Base-by-base conservation (phyloP, 768 basidiomycete species). In the Lactifluus echinatus region DNA sequence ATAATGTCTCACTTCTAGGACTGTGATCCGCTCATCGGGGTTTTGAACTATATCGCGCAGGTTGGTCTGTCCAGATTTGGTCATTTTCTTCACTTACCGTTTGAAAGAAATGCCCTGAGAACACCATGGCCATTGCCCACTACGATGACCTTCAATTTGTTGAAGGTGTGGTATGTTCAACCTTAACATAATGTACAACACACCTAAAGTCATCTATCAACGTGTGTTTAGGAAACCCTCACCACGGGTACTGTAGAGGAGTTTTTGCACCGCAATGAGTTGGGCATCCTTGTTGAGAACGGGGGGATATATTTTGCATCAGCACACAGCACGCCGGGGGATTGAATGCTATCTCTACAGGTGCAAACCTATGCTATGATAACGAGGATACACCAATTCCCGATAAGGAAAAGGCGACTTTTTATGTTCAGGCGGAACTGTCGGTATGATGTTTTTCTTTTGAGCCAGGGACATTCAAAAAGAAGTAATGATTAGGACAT, bases 1-100 rank as follows among this genome's bases (percentile, higher is more conserved):
- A 36, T 29, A 34, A 54, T 3, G 11, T 15, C 17, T 23, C 28
- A 34, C 23, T 33, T 19, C 3, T n/a, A 55, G 57, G 33, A 46
- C 34, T 39, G 21, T 6, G 57, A 58, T 26, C 57, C 57, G 14
- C 53, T 58, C 39, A 17, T 54, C 4, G 45, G 37, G 2, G 21
- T 55, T 34, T 47, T 55, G 29, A 45, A 55, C 39, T 58, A 54
- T 23, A 49, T 58, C 37, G 37, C 31, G 11, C 45, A 55, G 47
- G 57, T 50, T 48, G 24, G 58, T 56, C 31, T 8, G 8, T 26
- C 11, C 28, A 17, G 4, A 3, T 24, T 8, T 44, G 15, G 2
- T 14, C 4, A 15, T 6, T 29, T 37, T 39, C 8, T 29, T 15
- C 28, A 39, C 53, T 37, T 11, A 54, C 26, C 4, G 2, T 14